Evolutionary conservation across 2,329 filamentous ascomycete species (phyloP), one percentile per base, ranked within the genome.

Genomic region (Penicillium palitans): DNA sequence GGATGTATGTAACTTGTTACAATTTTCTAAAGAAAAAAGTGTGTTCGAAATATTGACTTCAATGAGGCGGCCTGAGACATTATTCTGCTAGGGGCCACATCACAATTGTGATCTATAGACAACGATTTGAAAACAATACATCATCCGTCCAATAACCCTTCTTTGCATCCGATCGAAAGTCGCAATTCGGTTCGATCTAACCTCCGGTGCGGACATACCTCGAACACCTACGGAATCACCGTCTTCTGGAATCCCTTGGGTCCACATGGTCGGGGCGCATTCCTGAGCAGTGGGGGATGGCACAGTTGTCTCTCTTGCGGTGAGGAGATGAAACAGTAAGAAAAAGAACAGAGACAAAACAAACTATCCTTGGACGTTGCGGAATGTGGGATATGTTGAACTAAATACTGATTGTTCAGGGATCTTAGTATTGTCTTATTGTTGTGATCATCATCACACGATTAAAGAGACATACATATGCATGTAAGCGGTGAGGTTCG

Each of bases 251-350:
- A 57, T 42, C 50, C 50, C 49, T 53, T 8, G 41, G 50, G 31
- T 54, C 55, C 55, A 57, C 55, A 57, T 54, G 50, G 55, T 37
- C 47, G 50, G 39, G 52, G 25, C 52, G 10, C 55, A 57, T 57
- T 57, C 55, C 55, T 48, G 17, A 41, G 50, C 42, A 49, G 55
- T 39, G 55, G 55, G 50, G 55, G 50, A 29, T 48, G 54, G 33
- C 35, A 48, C 52, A 33, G 15, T 52, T 52, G 49, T 52, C 41
- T 57, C 24, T 57, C 31, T 40, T 54, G 55, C 55, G 55, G 55
- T 57, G 55, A 57, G 55, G 55, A 57, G 55, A 27, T 57, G 55
- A 57, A 47, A 57, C 55, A 52, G 19, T 35, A 19, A 50, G 19
- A 35, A 40, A 27, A 46, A 52, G 45, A 45, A 21, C 21, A 49